Evolutionary conservation across 2,329 filamentous ascomycete genomes (phyloP).

Genomic region (Aspergillus sp.): DNA sequence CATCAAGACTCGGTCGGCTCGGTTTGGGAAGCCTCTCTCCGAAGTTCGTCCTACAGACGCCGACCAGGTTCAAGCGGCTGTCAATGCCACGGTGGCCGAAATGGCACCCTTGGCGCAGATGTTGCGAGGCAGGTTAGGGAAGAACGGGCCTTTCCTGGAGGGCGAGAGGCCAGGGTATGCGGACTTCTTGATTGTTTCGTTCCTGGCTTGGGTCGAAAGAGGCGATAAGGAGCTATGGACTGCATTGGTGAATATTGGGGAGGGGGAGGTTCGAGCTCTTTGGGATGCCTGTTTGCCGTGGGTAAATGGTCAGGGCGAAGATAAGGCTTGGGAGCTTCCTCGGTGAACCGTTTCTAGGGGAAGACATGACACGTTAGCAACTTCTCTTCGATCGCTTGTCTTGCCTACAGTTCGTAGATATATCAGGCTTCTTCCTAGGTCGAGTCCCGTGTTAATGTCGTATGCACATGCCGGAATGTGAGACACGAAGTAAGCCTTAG

Average conservation of each 20-base stretch:
- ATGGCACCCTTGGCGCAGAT: conserved; percentile 22
- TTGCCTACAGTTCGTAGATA: not conserved
- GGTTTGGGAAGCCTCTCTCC: conserved; percentile 28
- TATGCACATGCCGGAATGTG: no score
- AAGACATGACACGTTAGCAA: not conserved
- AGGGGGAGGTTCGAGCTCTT: conserved; percentile 28
- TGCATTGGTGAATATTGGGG: conserved; percentile 23
- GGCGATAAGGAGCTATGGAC: conserved; percentile 23
- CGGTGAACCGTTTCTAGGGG: not conserved
- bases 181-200: conserved; percentile 27
- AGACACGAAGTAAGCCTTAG: not conserved
- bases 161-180: conserved; percentile 31
- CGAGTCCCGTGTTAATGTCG: not conserved
- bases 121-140: conserved; percentile 28
- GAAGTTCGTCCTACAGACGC: conserved; percentile 29
- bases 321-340: conserved; percentile 32
- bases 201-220: conserved; percentile 27
- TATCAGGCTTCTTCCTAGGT: not conserved
- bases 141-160: conserved; percentile 36
- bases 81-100: conserved; percentile 21
- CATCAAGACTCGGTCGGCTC: conserved; percentile 24
- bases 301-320: conserved; percentile 34
- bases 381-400: not conserved
- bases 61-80: conserved; percentile 17
- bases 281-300: conserved; percentile 33